Evolutionary conservation across 768 basidiomycete species (phyloP).

Genomic region (Strobilomyces dryophilus): DNA sequence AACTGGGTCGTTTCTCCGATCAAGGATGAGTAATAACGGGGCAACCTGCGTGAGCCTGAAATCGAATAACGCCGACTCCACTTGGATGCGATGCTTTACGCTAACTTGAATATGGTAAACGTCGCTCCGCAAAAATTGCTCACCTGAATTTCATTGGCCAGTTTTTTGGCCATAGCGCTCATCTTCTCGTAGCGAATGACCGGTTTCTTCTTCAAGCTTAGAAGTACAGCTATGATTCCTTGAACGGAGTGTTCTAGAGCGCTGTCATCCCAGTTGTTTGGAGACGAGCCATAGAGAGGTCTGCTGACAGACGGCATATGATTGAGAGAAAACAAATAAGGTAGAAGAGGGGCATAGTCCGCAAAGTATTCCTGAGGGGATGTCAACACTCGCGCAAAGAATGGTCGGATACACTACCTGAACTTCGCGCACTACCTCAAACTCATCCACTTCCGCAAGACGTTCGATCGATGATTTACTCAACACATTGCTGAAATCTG

Average conservation of each 20-base stretch:
- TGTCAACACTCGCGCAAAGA: conserved; percentile 1
- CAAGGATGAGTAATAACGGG: conserved; percentile 87
- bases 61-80: conserved; percentile 83
- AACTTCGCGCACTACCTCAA: conserved; percentile 94
- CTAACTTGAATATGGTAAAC: conserved; percentile 6
- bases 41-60: conserved; percentile 86
- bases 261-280: conserved; percentile 67
- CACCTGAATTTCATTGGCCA: conserved; percentile 85
- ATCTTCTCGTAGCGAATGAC: conserved; percentile 91
- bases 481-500: conserved; percentile 94
- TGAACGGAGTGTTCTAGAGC: conserved; percentile 78
- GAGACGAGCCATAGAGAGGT: conserved; percentile 69
- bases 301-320: conserved; percentile 57
- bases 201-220: conserved; percentile 96
- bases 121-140: not conserved
- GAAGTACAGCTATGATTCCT: conserved; percentile 78
- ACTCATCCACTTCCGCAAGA: conserved; percentile 90
- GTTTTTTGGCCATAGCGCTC: conserved; percentile 87
- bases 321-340: conserved; percentile 84
- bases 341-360: conserved; percentile 86
- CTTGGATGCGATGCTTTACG: conserved; percentile 68
- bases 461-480: conserved; percentile 89
- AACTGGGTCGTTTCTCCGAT: conserved; percentile 94
- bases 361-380: conserved; percentile 87
- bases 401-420: conserved; percentile 55